Evolutionary conservation across 2,329 filamentous ascomycete genomes (phyloP).

Genomic region (Didymella sp.): DNA sequence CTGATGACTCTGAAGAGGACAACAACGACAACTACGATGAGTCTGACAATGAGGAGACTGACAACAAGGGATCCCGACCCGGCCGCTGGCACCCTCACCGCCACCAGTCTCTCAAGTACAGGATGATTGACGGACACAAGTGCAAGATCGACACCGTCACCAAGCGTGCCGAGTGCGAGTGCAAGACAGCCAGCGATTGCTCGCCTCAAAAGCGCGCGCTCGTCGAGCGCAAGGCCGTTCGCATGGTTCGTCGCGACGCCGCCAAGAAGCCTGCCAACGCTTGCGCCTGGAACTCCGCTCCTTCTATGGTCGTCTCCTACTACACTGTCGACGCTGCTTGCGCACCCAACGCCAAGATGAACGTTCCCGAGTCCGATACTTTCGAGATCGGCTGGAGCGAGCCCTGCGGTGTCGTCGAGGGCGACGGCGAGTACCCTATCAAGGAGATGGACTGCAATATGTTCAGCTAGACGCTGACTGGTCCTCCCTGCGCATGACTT

Average conservation of each 20-base stretch:
- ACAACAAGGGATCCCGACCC: slow-evolving; percentile 6
- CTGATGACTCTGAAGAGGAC: too few species aligned
- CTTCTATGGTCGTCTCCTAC: slow-evolving; percentile 53
- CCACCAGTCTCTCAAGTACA: slow-evolving; percentile 25
- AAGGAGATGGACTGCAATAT: slow-evolving; percentile 46
- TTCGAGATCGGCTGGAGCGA: slow-evolving; percentile 54
- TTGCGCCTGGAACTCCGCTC: slow-evolving; percentile 49
- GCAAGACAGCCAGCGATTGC: slow-evolving; percentile 27
- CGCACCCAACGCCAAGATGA: slow-evolving; percentile 39
- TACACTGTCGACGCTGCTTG: slow-evolving; percentile 51
- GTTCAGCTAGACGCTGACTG: slow-evolving; percentile 25
- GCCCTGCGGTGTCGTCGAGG: slow-evolving; percentile 46
- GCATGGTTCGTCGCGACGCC: slow-evolving; percentile 40
- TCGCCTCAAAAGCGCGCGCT: slow-evolving; percentile 31
- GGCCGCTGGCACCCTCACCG: slow-evolving; percentile 12
- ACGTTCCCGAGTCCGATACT: slow-evolving; percentile 30
- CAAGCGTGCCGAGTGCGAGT: slow-evolving; percentile 32
- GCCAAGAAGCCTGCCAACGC: slow-evolving; percentile 40
- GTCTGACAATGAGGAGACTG: slow-evolving; percentile 5
- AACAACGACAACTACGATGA: slow-evolving; percentile 4
- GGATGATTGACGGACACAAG: slow-evolving; percentile 39
- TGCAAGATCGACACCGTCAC: slow-evolving; percentile 36
- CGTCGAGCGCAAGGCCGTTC: slow-evolving; percentile 44
- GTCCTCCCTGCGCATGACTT: neutral
- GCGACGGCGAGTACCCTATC: slow-evolving; percentile 56